Percentiles rank a stretch among this genome's conserved stretches.
Evolutionary conservation across 495 filamentous ascomycete species (phyloP).

Genomic region (Xylaria castorea): DNA sequence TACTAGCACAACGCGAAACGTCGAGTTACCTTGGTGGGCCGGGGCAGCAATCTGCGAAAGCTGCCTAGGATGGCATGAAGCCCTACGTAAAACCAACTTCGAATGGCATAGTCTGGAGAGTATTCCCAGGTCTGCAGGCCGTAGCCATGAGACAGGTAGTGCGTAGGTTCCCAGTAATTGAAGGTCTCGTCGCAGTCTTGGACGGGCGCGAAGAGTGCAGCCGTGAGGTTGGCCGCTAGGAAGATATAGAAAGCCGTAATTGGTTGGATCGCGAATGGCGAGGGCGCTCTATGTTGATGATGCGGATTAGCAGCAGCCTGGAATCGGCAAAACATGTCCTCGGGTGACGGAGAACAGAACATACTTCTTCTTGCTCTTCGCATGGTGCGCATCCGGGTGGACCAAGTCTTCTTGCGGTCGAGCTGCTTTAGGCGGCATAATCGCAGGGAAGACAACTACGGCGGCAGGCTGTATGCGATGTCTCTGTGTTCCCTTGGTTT

Average conservation of each 20-base stretch:
- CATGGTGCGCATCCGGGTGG: slow-evolving; percentile 54
- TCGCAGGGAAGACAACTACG: slow-evolving; percentile 11
- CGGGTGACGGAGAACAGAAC: background rate
- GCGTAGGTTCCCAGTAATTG: slow-evolving; percentile 98
- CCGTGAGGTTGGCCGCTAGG: slow-evolving; percentile 71
- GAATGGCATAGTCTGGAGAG: slow-evolving; percentile 91
- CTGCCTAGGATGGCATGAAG: slow-evolving; percentile 79
- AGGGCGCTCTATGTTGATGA: slow-evolving; percentile 49
- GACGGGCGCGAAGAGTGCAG: slow-evolving; percentile 87
- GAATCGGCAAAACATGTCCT: background rate
- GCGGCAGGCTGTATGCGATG: background rate
- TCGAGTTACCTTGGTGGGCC: slow-evolving; percentile 56
- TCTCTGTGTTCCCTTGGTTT: too few species aligned
- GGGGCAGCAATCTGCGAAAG: slow-evolving; percentile 66
- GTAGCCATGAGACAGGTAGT: slow-evolving; percentile 92
- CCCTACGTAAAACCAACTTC: slow-evolving; percentile 93
- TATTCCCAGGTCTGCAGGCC: slow-evolving; percentile 99
- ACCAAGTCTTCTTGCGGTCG: slow-evolving; percentile 41
- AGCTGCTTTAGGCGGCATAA: slow-evolving; percentile 44
- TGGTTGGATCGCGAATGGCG: slow-evolving; percentile 70
- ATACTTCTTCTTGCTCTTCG: slow-evolving; percentile 51
- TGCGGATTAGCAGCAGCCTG: slow-evolving; percentile 31
- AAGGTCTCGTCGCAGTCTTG: slow-evolving; percentile 99
- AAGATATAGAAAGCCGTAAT: slow-evolving; percentile 81
- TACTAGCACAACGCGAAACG: background rate